A percentile compares a stretch with the other conserved stretches of the same genome.
phyloP scores from a whole-genome alignment of 805 yeast species.

The Nakazawaea laoshanensis region DNA sequence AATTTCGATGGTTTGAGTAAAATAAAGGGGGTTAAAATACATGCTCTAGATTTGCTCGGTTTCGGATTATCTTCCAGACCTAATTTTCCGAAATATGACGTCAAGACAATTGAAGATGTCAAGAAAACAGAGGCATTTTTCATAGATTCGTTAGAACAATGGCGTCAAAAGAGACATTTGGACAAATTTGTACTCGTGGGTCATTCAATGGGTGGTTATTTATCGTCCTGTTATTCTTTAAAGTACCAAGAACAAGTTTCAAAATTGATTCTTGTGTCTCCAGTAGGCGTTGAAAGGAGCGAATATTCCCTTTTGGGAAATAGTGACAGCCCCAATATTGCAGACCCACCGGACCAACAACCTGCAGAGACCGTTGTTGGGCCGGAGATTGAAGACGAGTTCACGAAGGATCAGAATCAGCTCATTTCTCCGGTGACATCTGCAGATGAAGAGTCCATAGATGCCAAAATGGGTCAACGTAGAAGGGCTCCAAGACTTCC shows the following conservation, averaged over 20 bases:
- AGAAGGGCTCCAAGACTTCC: conserved; percentile 22
- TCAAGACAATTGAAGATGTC: conserved; percentile 28
- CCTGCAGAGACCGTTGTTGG: conserved; percentile 4
- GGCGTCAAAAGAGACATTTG: conserved; percentile 46
- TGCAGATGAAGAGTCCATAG: conserved; percentile 11
- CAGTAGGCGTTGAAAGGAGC: conserved; percentile 70
- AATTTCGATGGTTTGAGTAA: conserved; percentile 49
- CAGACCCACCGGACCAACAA: conserved; percentile 8
- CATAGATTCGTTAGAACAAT: conserved; percentile 48
- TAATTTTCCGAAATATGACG: conserved; percentile 19
- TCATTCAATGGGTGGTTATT: conserved; percentile 74
- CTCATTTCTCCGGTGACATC: conserved; percentile 8
- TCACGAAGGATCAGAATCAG: conserved; percentile 14
- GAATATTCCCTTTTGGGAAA: conserved; percentile 32
- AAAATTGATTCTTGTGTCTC: conserved; percentile 58
- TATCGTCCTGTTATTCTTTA: conserved; percentile 57
- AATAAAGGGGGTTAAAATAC: conserved; percentile 49
- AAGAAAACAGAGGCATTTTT: conserved; percentile 49
- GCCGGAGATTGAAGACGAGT: conserved; percentile 14
- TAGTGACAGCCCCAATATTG: conserved; percentile 2
- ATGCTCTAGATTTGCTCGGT: conserved; percentile 65
- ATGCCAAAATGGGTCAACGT: conserved; percentile 11
- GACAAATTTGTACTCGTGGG: conserved; percentile 56
- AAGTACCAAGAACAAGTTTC: conserved; percentile 36
- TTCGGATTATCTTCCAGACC: conserved; percentile 65